A percentile compares a stretch with the other conserved stretches of the same genome.
phyloP scores from a whole-genome alignment of 2,329 filamentous ascomycete species.

The Venturia oleaginea region DNA sequence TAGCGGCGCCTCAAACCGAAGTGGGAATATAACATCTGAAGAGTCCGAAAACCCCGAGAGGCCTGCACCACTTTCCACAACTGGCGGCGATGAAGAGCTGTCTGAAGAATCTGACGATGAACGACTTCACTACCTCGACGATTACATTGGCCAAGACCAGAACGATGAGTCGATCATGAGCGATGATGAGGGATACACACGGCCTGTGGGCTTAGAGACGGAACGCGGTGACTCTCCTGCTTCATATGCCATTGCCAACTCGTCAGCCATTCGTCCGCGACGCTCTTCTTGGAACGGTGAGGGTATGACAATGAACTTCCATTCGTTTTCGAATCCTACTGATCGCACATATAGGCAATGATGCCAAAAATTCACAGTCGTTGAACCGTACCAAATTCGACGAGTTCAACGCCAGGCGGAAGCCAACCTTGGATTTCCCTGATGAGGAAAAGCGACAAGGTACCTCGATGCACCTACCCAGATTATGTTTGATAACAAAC shows the following conservation, averaged over 20 bases:
- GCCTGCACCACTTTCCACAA: not conserved
- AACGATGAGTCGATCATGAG: not conserved
- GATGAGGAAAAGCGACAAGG: not conserved
- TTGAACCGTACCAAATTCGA: not conserved
- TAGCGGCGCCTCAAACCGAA: not conserved
- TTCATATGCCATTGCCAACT: not conserved
- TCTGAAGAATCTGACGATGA: not conserved
- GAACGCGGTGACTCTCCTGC: not conserved
- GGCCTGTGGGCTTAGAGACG: not conserved
- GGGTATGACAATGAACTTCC: not conserved
- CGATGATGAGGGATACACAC: slow-evolving; percentile 1
- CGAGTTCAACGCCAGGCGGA: not conserved
- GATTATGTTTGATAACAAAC: not conserved
- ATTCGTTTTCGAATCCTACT: no score
- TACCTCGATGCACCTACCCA: not conserved
- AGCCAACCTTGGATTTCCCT: not conserved
- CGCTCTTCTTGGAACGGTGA: slow-evolving; percentile 2
- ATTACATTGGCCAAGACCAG: not conserved
- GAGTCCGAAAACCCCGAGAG: not conserved
- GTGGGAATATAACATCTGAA: not conserved
- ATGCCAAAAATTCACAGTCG: not conserved
- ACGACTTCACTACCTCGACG: not conserved
- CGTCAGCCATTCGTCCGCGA: not conserved
- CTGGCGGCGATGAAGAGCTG: not conserved
- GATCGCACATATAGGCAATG: not conserved